Evolutionary conservation across 2,329 filamentous ascomycete species (phyloP).

Genomic region (Teratosphaeria nubilosa): DNA sequence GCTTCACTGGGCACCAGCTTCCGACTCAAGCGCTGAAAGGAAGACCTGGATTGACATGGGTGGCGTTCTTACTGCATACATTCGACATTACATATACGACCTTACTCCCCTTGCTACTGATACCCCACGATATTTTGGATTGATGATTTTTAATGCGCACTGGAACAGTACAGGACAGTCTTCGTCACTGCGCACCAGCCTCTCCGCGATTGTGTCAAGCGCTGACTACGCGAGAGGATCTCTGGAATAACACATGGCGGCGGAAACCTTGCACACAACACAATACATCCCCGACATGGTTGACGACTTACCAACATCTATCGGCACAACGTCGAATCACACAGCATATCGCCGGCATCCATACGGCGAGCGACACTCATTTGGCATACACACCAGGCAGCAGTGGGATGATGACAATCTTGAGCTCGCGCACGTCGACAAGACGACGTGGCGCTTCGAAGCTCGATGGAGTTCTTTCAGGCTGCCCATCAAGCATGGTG

Average conservation of each 20-base stretch:
- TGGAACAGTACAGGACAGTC: neutral
- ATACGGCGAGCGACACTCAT: neutral
- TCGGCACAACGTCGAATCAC: neutral
- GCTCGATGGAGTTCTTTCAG: slow-evolving; percentile 21
- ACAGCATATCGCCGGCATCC: neutral
- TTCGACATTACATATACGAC: neutral
- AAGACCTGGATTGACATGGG: slow-evolving; percentile 27
- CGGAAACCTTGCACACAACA: neutral
- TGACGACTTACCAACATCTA: neutral
- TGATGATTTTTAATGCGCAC: neutral
- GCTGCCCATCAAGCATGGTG: neutral
- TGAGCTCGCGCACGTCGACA: slow-evolving; percentile 17
- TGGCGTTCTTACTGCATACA: slow-evolving; percentile 9
- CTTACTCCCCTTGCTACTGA: neutral
- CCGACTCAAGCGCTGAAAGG: slow-evolving; percentile 26
- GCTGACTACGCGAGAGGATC: slow-evolving; percentile 23
- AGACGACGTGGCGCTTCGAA: slow-evolving; percentile 5
- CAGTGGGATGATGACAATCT: slow-evolving; percentile 21
- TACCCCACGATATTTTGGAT: slow-evolving; percentile 1
- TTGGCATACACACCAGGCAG: neutral
- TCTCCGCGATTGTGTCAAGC: slow-evolving; percentile 21
- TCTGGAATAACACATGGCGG: slow-evolving; percentile 25
- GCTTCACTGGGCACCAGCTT: slow-evolving; percentile 24
- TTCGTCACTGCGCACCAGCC: slow-evolving; percentile 27
- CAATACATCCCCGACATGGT: slow-evolving; percentile 3